phyloP scores from a whole-genome alignment of 805 yeast genomes.

The Monosporozyma yasuniensis region DNA sequence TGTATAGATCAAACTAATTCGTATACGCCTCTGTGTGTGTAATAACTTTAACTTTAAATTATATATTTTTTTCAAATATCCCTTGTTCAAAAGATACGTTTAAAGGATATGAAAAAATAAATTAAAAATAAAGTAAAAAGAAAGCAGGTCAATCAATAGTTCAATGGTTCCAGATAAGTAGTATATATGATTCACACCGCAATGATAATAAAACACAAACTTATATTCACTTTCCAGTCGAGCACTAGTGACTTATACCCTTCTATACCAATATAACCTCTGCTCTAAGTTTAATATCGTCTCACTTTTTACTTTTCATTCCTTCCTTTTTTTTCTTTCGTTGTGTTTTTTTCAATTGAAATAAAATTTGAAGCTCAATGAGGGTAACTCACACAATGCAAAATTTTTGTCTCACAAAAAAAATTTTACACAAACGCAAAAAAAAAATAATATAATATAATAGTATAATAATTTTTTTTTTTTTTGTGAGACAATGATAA shows the following conservation, averaged over 20 bases:
- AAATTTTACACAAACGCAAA: not conserved
- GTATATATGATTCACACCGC: too few relatives aligned
- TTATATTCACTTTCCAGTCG: too few relatives aligned
- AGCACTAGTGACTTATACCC: too few relatives aligned
- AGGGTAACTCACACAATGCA: not conserved
- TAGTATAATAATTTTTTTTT: not conserved
- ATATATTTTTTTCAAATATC: not conserved
- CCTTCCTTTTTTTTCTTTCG: not conserved
- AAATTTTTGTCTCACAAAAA: not conserved
- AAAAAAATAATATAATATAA: not conserved
- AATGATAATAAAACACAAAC: too few relatives aligned
- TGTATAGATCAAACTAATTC: too few relatives aligned
- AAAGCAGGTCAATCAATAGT: too few relatives aligned
- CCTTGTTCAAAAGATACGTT: not conserved
- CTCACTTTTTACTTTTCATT: not conserved
- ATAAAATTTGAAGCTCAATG: too few relatives aligned
- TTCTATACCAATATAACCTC: too few relatives aligned
- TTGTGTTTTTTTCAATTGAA: not conserved
- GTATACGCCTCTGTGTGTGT: too few relatives aligned
- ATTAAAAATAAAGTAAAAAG: too few relatives aligned
- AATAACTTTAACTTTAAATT: too few relatives aligned
- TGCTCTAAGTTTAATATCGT: not conserved
- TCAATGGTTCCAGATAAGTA: too few relatives aligned
- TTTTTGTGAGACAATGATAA: not conserved
- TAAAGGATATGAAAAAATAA: not conserved